Evolutionary conservation across 352 stramenopile genomes (phyloP).

Genomic region (Globisporangium polare): DNA sequence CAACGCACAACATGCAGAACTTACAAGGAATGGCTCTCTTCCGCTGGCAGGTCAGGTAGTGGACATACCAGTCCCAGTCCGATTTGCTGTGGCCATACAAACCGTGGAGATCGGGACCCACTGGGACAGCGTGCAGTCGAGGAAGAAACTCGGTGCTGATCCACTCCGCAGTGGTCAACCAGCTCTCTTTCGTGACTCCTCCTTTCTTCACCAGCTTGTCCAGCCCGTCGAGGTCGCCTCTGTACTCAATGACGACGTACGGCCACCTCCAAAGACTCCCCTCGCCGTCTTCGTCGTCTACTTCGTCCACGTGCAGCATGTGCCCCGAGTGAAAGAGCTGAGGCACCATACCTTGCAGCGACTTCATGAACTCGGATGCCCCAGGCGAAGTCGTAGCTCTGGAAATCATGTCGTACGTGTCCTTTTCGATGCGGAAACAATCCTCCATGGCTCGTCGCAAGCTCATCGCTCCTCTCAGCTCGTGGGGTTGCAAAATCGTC

Average conservation of each 20-base stretch:
- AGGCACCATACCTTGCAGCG: constrained; percentile 35
- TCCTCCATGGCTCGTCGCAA: constrained; percentile 76
- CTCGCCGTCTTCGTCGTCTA: constrained; percentile 64
- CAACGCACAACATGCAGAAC: constrained; percentile 9
- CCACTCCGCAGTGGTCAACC: constrained; percentile 52
- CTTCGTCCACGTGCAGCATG: constrained; percentile 52
- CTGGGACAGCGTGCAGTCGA: constrained; percentile 49
- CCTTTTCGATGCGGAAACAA: constrained; percentile 60
- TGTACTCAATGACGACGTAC: constrained; percentile 75
- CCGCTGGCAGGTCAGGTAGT: constrained; percentile 73
- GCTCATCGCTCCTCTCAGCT: constrained; percentile 53
- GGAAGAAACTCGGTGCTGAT: constrained; percentile 59
- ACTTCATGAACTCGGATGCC: constrained; percentile 14
- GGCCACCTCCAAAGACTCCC: constrained; percentile 80
- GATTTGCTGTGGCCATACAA: constrained; percentile 63
- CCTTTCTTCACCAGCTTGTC: constrained; percentile 46
- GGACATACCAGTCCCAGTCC: constrained; percentile 75
- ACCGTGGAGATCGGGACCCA: constrained; percentile 38
- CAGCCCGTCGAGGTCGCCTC: constrained; percentile 45
- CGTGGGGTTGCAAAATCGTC: constrained; percentile 33
- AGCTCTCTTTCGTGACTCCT: constrained; percentile 42
- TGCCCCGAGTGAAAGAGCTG: constrained; percentile 48
- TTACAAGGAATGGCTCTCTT: constrained; percentile 67
- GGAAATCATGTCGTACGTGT: constrained; percentile 53
- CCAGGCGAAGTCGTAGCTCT: not conserved